A percentile compares a stretch with the other conserved stretches of the same genome.
phyloP scores from a whole-genome alignment of 306 rosid species.

The Vigna radiata region DNA sequence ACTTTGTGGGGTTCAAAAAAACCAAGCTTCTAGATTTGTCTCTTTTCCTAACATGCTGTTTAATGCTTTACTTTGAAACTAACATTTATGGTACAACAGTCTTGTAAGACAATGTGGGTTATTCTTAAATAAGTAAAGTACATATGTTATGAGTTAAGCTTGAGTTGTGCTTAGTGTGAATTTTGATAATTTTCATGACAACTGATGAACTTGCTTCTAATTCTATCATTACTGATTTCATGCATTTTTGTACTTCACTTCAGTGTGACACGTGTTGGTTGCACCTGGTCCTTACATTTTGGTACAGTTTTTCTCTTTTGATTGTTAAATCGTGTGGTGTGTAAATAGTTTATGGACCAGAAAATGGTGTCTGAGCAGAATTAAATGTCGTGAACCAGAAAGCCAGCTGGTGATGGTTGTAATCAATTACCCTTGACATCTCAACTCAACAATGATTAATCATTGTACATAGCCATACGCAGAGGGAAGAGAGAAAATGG shows the following conservation, averaged over 20 bases:
- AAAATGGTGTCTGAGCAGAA: background rate
- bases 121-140: background rate
- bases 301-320: background rate
- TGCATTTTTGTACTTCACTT: background rate
- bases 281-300: background rate
- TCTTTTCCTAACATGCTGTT: background rate
- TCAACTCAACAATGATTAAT: constrained; percentile 29
- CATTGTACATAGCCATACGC: background rate
- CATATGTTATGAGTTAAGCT: background rate
- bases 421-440: constrained; percentile 11
- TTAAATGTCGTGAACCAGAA: background rate
- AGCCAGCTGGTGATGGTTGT: constrained; percentile 29
- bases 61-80: no score
- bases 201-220: background rate
- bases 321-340: background rate
- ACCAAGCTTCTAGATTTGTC: background rate
- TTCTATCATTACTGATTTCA: background rate
- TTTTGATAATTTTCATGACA: background rate
- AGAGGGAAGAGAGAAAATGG: background rate
- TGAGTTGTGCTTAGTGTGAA: background rate
- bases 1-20: background rate
- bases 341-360: background rate
- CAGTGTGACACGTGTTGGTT: background rate
- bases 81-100: background rate
- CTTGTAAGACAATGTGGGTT: background rate